Evolutionary conservation across 2,329 filamentous ascomycete species (phyloP), one percentile per base, ranked within the genome.

Genomic region (Exutisphaerella laricina): DNA sequence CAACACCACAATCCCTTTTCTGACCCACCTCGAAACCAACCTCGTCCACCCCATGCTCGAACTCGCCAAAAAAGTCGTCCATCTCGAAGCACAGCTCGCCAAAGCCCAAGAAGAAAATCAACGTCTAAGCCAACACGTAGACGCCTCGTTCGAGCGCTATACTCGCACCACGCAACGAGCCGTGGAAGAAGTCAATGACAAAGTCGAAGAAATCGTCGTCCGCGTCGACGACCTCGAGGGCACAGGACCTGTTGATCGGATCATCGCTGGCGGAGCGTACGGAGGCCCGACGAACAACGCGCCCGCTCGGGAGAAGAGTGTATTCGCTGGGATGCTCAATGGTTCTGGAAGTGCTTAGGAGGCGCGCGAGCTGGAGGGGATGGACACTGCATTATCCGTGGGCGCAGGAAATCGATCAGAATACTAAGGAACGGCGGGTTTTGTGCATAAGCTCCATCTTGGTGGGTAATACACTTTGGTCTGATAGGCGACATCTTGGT

Each of bases 201-300:
- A 39, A 9, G 21, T 26, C 10, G 36, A 39, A 9, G 36, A 39
- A 23, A 10, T 29, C n/a, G 14, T 25, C 36, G 23, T 18, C 7
- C 22, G 36, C 4, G 16, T 39, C n/a, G 33, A 35, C 9, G 33
- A 35, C 23, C 17, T 35, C 7, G 18, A 35, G 20, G 33, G 33
- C 18, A 20, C 8, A 16, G 34, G 10, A 21, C 18, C 21, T 22
- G 14, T 7, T 13, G n/a, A n/a, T n/a, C n/a, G n/a, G n/a, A n/a
- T n/a, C n/a, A 16, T 30, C 3, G 10, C 36, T 5, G 36, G 22
- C 26, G 26, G 23, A 28, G 36, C 36, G 13, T 29, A 39, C 23
- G 36, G 36, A 16, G 23, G 36, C 6, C 36, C 36, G 36, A 29
- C 16, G 18, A 29, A 25, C 18, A 39, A 21, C 10, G 22, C 13